Evolutionary conservation across 73 alveolate species (phyloP).

Genomic region (Paramecium sonneborni): DNA sequence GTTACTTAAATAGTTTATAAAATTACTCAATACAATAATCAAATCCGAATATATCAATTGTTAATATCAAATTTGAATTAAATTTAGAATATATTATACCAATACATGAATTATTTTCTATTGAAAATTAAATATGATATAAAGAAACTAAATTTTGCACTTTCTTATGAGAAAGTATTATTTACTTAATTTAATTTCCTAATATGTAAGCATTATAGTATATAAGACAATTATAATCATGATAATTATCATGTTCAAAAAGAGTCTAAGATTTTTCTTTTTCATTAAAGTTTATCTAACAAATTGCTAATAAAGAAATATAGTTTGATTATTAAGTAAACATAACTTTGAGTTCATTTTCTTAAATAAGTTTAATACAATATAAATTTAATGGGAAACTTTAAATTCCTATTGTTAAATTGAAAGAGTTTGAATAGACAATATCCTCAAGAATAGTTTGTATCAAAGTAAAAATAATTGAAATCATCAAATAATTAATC

Average conservation of each 20-base stretch:
- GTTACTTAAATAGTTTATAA: not conserved
- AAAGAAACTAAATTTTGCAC: not conserved
- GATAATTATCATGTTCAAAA: not conserved
- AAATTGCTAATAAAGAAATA: not conserved
- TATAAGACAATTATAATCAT: not conserved
- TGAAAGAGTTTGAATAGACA: not conserved
- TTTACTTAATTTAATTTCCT: not conserved
- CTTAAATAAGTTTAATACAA: not conserved
- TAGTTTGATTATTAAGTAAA: not conserved
- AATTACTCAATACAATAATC: not conserved
- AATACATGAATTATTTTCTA: not conserved
- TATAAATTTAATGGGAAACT: not conserved
- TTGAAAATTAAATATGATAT: not conserved
- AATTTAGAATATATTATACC: not conserved
- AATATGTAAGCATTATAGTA: not conserved
- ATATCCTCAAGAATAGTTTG: not conserved
- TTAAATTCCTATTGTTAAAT: not conserved
- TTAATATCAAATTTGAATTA: not conserved
- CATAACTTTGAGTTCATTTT: not conserved
- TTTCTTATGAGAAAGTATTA: not conserved
- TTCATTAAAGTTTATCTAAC: not conserved
- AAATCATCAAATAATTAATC: not conserved
- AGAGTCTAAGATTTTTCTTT: not conserved
- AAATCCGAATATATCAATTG: not conserved
- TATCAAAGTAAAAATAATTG: not conserved